Evolutionary conservation across 2,329 filamentous ascomycete species (phyloP), one percentile per base, ranked within the genome.

Genomic region (Penicillium hesseltinei): DNA sequence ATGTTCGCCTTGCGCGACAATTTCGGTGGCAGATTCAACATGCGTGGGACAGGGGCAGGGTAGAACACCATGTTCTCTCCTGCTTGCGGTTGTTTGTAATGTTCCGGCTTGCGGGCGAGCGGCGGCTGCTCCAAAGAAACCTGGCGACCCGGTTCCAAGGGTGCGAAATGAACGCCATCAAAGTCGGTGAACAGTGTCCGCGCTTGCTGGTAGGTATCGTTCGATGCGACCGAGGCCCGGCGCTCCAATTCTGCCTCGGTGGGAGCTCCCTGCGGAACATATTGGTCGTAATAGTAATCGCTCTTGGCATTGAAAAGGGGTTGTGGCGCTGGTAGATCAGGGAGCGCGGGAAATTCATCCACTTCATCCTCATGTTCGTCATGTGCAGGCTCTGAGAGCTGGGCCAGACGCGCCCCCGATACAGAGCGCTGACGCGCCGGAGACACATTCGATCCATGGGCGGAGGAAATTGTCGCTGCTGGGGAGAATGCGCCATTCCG

Each of bases 51-150:
- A 1, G 91, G 92, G 3, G 94, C 94, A 15, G 94, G 94, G 72
- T 99, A 99, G 75, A 88, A 97, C 10, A 96, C 85, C 90, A 97
- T 96, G 65, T 87, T 81, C 63, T 93, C 86, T 5, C 86, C 88
- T 1, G 88, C 88, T 49, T 69, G 71, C 3, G 76, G 72, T 55
- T 77, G 71, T 50, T 73, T 70, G 63, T 74, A 76, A 25, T 70
- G 66, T 60, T 74, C 66, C 13, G 73, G 67, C 49, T 74, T 67
- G 54, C 68, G 71, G 5, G 77, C 75, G 45, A 77, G 70, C 35
- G 77, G 75, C 23, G 75, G 74, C 48, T 71, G 71, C 21, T 62
- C 71, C 42, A 79, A 60, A 29, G 77, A 74, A 19, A 78, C 62
- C 42, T 69, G 72, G 25, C 73, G 71, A 49, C 63, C 61, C 52